Evolutionary conservation across 805 yeast genomes (phyloP).

Genomic region (Starmerella ratchasimensis): DNA sequence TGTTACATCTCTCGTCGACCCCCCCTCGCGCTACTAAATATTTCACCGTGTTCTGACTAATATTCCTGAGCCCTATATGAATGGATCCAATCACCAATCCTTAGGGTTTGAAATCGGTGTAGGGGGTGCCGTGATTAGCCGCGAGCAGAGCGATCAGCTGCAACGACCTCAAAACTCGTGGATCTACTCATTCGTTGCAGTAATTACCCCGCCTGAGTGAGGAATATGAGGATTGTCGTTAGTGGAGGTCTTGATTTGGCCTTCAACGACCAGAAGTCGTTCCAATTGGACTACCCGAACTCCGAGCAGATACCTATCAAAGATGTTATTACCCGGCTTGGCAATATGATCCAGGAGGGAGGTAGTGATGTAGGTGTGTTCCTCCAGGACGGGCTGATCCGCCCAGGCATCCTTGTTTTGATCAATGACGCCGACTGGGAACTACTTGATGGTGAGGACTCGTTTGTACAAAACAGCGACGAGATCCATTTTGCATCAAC

Average conservation of each 20-base stretch:
- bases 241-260: conserved; percentile 76
- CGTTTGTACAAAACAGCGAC: conserved; percentile 64
- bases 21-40: no score
- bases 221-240: conserved; percentile 27
- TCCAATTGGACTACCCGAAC: conserved; percentile 35
- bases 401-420: conserved; percentile 86
- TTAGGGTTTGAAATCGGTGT: no score
- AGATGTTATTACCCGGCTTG: conserved; percentile 33
- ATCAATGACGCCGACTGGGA: conserved; percentile 97
- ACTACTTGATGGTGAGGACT: conserved; percentile 74
- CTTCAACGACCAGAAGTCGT: conserved; percentile 45
- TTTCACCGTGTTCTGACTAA: no score
- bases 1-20: no score
- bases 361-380: conserved; percentile 50
- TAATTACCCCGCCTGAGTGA: no score
- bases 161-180: no score
- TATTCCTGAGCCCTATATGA: no score
- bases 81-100: no score
- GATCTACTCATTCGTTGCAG: no score
- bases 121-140: no score
- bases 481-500: conserved; percentile 80
- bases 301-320: conserved; percentile 32
- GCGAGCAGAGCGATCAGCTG: no score
- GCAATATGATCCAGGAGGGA: conserved; percentile 2
- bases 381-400: conserved; percentile 63